Evolutionary conservation across 2,329 filamentous ascomycete species (phyloP), one percentile per base, ranked within the genome.

Genomic region (Pleochaeta shiraiana): DNA sequence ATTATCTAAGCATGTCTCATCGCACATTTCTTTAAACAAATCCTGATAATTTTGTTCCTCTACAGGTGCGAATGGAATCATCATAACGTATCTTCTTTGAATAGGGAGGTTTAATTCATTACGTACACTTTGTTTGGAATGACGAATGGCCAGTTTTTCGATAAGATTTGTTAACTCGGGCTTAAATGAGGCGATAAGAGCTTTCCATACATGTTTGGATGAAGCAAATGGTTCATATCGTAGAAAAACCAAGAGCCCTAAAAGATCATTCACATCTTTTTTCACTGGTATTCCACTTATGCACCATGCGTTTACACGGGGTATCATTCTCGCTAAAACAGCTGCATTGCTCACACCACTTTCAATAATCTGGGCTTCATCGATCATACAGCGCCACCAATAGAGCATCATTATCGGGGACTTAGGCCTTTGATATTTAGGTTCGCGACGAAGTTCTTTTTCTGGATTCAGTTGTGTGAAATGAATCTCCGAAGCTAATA

Each of bases 341-440:
- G 93, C 91, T 31, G 92, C 88, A 69, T 89, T 85, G 69, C 84
- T 91, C 3, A 95, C 84, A 37, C 90, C 90, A 68, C 83, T 92
- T 72, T 97, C 92, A 50, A 97, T 84, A 87, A 95, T 95, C 71
- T 98, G 93, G 0, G 92, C 85, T 76, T 85, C 90, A 65, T 87
- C 85, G 0, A 87, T 78, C 64, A 83, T 84, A 0, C 95, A 82
- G 50, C 92, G 81, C 90, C 90, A 96, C 90, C 90, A 97, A 59
- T 67, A 70, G 62, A 96, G 82, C 68, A 87, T 82, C 11, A 91
- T 83, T 6, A 97, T 77, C 0, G 91, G 91, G 4, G 89, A 93
- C 63, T 79, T 84, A 2, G 80, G 79, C 31, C 84, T 79, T 66
- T 83, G 78, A 64, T 88, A 86, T 65, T 81, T 83, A 69, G 85